Conservation (phyloP, 257 asterid genomes). For the Solanum pimpinellifolium region DNA sequence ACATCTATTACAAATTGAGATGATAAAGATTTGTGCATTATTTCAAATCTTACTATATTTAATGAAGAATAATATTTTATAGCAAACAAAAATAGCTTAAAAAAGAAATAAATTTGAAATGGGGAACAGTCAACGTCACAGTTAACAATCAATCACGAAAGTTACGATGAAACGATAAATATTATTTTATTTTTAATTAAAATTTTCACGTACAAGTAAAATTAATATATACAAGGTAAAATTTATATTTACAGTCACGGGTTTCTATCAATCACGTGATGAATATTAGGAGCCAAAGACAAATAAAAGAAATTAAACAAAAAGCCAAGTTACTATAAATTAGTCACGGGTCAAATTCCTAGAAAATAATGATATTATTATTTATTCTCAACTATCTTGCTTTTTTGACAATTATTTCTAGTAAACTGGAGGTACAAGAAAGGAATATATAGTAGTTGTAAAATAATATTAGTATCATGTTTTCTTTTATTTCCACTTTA, state of each 20-base stretch:
- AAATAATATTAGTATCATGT: neutral
- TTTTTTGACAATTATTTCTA: neutral
- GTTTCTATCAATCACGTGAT: neutral
- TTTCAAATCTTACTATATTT: neutral
- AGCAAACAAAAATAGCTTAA: neutral
- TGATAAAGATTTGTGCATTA: neutral
- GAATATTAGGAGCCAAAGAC: neutral
- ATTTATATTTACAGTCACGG: neutral
- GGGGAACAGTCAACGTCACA: neutral
- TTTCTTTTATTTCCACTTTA: neutral
- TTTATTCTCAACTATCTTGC: neutral
- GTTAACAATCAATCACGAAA: accelerated
- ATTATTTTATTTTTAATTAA: no score
- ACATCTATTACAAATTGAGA: neutral
- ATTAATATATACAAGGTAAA: no score
- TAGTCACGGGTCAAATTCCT: constrained; percentile 9
- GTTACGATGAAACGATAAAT: no score
- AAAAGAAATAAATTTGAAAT: neutral
- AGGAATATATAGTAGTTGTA: neutral
- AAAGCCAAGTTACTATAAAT: neutral
- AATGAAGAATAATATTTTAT: neutral
- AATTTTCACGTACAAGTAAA: accelerated
- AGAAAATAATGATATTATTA: neutral
- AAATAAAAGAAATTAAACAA: neutral
- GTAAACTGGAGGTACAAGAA: neutral